These are phyloP conservation scores for Boletus tomentosulus DNA, from an alignment of 768 basidiomycete species.

Conservation along the genomic window DNA sequence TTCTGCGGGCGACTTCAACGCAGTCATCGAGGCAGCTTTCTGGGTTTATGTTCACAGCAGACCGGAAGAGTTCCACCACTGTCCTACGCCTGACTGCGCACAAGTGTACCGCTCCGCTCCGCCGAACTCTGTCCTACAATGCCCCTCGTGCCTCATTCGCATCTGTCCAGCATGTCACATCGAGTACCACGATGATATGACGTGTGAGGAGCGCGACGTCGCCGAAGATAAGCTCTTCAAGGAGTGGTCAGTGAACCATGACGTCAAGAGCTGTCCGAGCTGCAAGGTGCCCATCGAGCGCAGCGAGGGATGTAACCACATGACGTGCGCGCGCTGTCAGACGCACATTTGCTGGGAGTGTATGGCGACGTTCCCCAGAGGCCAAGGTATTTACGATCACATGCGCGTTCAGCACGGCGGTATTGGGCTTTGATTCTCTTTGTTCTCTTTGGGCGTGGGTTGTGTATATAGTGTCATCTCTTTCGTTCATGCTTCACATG, in stretches of 20 bases:
- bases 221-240: conserved; percentile 55
- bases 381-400: conserved; percentile 72
- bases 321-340: conserved; percentile 71
- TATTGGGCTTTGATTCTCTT: conserved; percentile 40
- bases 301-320: conserved; percentile 75
- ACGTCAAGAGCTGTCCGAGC: conserved; percentile 71
- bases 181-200: conserved; percentile 60
- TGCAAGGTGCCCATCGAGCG: conserved; percentile 72
- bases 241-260: conserved; percentile 57
- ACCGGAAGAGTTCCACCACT: conserved; percentile 63
- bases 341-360: conserved; percentile 84
- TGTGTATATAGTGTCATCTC: background rate
- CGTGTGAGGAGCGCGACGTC: conserved; percentile 55
- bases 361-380: conserved; percentile 60
- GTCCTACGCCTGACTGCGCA: conserved; percentile 75
- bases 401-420: conserved; percentile 68
- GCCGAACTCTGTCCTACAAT: conserved; percentile 52
- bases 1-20: conserved; percentile 47
- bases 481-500: conserved; percentile 2
- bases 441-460: background rate
- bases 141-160: conserved; percentile 65
- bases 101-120: conserved; percentile 64
- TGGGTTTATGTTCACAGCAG: conserved; percentile 55
- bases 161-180: conserved; percentile 63
- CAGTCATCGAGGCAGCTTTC: conserved; percentile 56